Evolutionary conservation across 352 stramenopile genomes (phyloP), one percentile per base, ranked within the genome.

Genomic region (Phytophthora macrochlamydospora): DNA sequence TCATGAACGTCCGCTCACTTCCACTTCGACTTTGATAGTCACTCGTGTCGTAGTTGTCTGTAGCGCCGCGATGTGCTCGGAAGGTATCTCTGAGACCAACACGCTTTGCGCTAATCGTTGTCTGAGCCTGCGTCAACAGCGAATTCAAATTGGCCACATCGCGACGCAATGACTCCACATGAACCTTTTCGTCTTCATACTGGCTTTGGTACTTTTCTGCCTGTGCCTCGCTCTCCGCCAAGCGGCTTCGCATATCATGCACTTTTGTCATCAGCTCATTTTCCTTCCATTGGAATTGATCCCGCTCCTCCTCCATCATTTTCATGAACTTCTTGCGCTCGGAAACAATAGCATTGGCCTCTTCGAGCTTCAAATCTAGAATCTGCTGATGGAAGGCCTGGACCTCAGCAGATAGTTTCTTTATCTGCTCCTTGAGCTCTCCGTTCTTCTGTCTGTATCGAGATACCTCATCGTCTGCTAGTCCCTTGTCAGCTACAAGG

Each of bases 101-200:
- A 35, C 83, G 71, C 43, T 85, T 87, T 0, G 67, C 65, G 42
- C 63, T 83, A 13, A 89, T 82, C 2, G 75, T 78, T 0, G 73
- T 71, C 62, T 90, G 82, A 7, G 83, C 75, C 73, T 91, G 83
- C 7, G 66, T 78, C 18, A 93, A 56, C n/a, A 92, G 63, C 1
- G 81, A 69, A 18, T 83, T 90, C 28, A 95, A 65, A 52, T 67
- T 91, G 0, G 62, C 59, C 4, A 93, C 81, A 56, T 95, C 83
- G 42, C 92, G 83, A 0, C 85, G 78, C 18, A 93, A 51, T 1
- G 83, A 78, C 48, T 89, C 79, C 0, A 91, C 82, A 32, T 93
- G 85, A 0, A 92, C 56, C 33, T 85, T 85, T 57, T 95, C 87
- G 51, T 94, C 87, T 52, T 95, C 87, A 43, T 83, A 89, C 61